A percentile compares a stretch with the other conserved stretches of the same genome.
Evolutionary conservation across 179 eudicot genomes (phyloP).

Genomic region (Beta corolliflora): DNA sequence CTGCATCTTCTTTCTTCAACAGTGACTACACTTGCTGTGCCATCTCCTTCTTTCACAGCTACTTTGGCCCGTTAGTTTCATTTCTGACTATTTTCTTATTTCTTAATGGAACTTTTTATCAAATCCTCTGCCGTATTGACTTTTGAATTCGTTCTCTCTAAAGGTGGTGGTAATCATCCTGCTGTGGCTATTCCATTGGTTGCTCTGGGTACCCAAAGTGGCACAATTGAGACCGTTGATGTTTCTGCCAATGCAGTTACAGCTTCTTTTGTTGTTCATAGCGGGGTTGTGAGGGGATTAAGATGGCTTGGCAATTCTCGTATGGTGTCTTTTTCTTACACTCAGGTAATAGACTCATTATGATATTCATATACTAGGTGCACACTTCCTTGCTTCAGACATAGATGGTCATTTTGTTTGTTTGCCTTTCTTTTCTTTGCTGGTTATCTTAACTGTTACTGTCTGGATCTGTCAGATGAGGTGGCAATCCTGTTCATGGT

Average conservation of each 20-base stretch:
- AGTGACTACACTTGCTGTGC: constrained; percentile 93
- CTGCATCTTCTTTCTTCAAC: constrained; percentile 97
- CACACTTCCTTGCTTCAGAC: constrained; percentile 9
- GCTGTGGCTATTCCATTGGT: constrained; percentile 96
- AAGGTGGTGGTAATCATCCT: constrained; percentile 98
- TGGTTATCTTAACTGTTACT: not conserved
- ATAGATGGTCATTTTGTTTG: constrained; percentile 10
- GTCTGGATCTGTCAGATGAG: constrained; percentile 12
- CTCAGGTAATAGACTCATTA: constrained; percentile 52
- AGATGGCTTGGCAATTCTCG: constrained; percentile 99
- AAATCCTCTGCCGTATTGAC: constrained; percentile 10
- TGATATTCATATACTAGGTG: not conserved
- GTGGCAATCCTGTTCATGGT: not conserved
- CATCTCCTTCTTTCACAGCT: constrained; percentile 96
- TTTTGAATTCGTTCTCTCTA: constrained; percentile 18
- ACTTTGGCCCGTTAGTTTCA: constrained; percentile 87
- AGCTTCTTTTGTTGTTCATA: constrained; percentile 81
- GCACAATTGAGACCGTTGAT: constrained; percentile 82
- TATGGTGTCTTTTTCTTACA: constrained; percentile 87
- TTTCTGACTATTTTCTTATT: constrained; percentile 23
- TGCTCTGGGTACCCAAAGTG: constrained; percentile 96
- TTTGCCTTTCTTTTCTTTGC: constrained; percentile 15
- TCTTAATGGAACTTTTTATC: constrained; percentile 1
- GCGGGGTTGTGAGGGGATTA: constrained; percentile 78
- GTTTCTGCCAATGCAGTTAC: constrained; percentile 93